Conservation (phyloP, 176 grass and related monocot genomes). For the Stipa capillata region DNA sequence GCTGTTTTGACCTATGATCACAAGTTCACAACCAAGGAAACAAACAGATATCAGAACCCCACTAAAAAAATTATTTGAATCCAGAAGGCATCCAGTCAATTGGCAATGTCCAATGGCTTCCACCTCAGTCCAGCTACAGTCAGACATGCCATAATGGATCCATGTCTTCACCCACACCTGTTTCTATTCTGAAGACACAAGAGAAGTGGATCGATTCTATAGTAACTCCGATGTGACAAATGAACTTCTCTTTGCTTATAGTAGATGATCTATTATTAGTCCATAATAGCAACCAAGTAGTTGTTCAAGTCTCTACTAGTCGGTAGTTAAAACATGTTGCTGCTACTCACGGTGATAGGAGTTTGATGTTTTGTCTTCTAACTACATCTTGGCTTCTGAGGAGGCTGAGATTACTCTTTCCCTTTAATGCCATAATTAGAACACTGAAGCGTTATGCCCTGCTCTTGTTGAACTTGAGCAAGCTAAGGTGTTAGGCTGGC, state of each 20-base stretch:
- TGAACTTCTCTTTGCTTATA: not conserved
- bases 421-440: not conserved
- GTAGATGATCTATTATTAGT: too few species aligned
- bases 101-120: not conserved
- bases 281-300: not conserved
- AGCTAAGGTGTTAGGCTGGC: not conserved
- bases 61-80: not conserved
- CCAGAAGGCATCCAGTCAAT: not conserved
- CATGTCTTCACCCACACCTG: too few species aligned
- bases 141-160: not conserved
- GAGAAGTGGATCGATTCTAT: not conserved
- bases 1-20: slow-evolving; percentile 90
- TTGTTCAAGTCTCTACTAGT: not conserved
- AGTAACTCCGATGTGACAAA: not conserved
- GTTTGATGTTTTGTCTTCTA: not conserved
- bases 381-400: not conserved
- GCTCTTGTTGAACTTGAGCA: not conserved
- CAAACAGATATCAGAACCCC: slow-evolving; percentile 1
- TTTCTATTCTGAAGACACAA: not conserved
- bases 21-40: slow-evolving; percentile 11
- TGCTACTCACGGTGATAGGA: not conserved
- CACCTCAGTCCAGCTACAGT: not conserved
- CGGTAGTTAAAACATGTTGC: not conserved
- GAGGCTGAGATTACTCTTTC: not conserved
- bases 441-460: not conserved